Conservation (phyloP, 305 asterid species). For the Lippia alba region DNA sequence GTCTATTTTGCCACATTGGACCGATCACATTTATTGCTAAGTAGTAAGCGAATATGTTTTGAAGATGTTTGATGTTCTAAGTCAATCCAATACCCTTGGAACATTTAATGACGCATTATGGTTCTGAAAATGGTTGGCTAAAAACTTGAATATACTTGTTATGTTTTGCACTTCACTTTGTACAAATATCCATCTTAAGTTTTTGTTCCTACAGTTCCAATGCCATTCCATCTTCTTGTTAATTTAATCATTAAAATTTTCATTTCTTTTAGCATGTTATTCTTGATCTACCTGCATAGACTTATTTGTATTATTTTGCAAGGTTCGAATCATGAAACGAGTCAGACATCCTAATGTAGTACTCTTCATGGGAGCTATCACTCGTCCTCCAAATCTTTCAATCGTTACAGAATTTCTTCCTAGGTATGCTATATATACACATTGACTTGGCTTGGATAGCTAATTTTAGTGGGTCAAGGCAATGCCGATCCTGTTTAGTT, state of each 20-base stretch:
- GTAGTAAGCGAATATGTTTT: background rate
- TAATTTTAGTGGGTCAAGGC: no score
- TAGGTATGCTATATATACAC: constrained; percentile 55
- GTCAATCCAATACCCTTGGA: constrained; percentile 1
- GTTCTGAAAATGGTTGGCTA: constrained; percentile 14
- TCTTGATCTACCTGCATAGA: constrained; percentile 38
- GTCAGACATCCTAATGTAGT: constrained; percentile 96
- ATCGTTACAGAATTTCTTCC: constrained; percentile 96
- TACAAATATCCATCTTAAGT: constrained; percentile 18
- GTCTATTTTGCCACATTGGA: constrained; percentile 3
- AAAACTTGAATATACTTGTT: constrained; percentile 15
- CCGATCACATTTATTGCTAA: constrained; percentile 15
- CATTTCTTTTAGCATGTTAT: constrained; percentile 20
- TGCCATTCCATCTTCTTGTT: constrained; percentile 11
- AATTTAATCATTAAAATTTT: background rate
- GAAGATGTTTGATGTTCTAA: constrained; percentile 3
- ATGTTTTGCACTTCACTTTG: constrained; percentile 15
- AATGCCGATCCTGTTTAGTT: background rate
- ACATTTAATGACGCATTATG: background rate
- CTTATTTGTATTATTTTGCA: constrained; percentile 43
- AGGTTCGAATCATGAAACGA: constrained; percentile 90
- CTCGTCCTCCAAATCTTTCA: constrained; percentile 97
- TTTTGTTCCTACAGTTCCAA: constrained; percentile 22
- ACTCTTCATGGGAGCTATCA: constrained; percentile 98
- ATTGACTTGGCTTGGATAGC: no score